Base-by-base conservation (phyloP, 2,329 filamentous ascomycete species). In the Furcasterigmium sp. region DNA sequence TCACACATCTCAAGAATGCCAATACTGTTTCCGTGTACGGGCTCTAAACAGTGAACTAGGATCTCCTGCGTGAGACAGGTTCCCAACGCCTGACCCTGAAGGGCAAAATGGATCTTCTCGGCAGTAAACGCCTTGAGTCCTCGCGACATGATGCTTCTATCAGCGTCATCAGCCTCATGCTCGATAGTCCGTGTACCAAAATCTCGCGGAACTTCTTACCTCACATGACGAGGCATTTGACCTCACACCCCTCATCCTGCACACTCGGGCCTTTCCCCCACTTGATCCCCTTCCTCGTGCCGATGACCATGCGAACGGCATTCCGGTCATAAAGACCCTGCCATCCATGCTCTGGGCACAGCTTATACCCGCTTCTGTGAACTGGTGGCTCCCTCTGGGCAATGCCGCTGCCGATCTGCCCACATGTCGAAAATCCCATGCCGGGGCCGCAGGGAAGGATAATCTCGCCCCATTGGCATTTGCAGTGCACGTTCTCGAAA, bases 391-490 rank as follows among this genome's bases (percentile, higher is more conserved):
- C 47, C 17, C 59, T 54, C 47, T 68, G 65, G 40, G 64, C 53
- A 25, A 55, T 53, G 30, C 42, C 42, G 21, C 40, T 48, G 18
- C 52, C 45, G 41, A 65, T 64, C 50, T 64, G 61, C 42, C 60
- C 56, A 57, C 76, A 80, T 21, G 60, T 72, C 46, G 56, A 59
- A 59, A 80, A 78, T 46, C 75, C 73, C 57, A 65, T 64, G 11
- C 68, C 68, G 0, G 72, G 71, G 4, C 53, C 63, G 60, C 76
- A 80, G 6, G 71, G 67, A 36, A 59, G 48, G 4, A 56, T 58
- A 52, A 80, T 64, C 46, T 67, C 55, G 34, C 72, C 64, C 76
- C 76, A 80, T 51, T 64, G 67, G 63, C 78, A 76, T 10, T 62
- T 60, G 66, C 76, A 80, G 46, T 50, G 52, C 39, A 66, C 68